Conservation (phyloP, 306 rosid species). For the Pyrus betulifolia region DNA sequence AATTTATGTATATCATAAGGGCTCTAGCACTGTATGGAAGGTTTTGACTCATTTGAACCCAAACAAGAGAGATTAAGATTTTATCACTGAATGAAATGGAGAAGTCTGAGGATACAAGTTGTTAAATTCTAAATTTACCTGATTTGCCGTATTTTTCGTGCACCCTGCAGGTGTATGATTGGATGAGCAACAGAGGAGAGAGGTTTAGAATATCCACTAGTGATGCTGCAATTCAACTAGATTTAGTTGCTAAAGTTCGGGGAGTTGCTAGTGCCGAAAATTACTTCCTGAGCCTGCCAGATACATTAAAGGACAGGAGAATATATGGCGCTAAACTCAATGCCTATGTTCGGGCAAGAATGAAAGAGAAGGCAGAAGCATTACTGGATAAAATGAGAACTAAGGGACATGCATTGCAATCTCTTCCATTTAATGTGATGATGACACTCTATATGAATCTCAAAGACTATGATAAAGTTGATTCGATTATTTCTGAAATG, state of each 20-base stretch:
- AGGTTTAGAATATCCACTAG: constrained; percentile 70
- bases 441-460: constrained; percentile 93
- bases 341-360: constrained; percentile 52
- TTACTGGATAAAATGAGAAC: constrained; percentile 67
- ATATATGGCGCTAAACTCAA: constrained; percentile 81
- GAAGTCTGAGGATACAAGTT: not conserved
- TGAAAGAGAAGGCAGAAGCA: constrained; percentile 71
- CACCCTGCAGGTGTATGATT: constrained; percentile 66
- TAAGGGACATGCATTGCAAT: constrained; percentile 51
- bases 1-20: not conserved
- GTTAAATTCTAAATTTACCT: not conserved
- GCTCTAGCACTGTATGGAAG: not conserved
- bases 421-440: constrained; percentile 90
- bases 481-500: constrained; percentile 71
- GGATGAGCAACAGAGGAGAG: constrained; percentile 83
- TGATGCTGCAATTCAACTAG: constrained; percentile 84
- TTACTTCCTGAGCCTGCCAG: constrained; percentile 51
- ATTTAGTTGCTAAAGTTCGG: constrained; percentile 68
- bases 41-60: not conserved
- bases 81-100: not conserved
- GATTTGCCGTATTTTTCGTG: not conserved
- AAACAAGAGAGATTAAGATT: not conserved
- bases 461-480: constrained; percentile 71
- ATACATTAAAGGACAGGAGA: constrained; percentile 55
- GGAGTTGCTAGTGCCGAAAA: constrained; percentile 73